Base-by-base conservation (phyloP, 116 monocot genomes). In the Papilionanthe hybrid region DNA sequence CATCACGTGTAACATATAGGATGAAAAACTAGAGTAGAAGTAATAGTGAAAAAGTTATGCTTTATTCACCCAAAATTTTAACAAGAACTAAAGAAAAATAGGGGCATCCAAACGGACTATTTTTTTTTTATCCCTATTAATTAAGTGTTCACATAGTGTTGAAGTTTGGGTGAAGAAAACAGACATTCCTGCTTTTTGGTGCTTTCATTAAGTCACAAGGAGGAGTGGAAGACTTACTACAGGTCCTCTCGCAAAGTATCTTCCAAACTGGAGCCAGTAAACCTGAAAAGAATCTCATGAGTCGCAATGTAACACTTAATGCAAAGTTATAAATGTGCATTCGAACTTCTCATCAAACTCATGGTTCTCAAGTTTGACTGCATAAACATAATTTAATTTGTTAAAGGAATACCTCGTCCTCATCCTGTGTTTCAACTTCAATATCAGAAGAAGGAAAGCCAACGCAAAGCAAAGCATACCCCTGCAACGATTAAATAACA, bases 231-330 rank as follows among this genome's bases (percentile, higher is more conserved):
- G 77, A 92, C 86, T 87, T 79, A 97, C 97, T 55, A 97, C 80
- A 47, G 97, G 97, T 42, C 97, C 94, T 85, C 92, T 83, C 32
- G 94, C 97, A 85, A 97, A 97, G 83, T 94, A 94, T 76, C 94
- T 75, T 80, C 97, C 97, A 88, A 97, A 97, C 79, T 97, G 94
- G 60, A 94, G 96, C 96, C 96, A 97, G 42, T 97, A 97, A 23
- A 97, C 97, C 97, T 97, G 78, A 23, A 84, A 67, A 75, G 11
- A 75, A 49, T 41, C 45, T 53, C 32, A 27, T 72, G 63, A 20
- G 56, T 63, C 53, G 17, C 53, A 53, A 15, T 53, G 15, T 53
- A 53, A 0, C 17, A 53, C 17, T 13, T 53, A 15, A 53, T 53
- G 53, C 53, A 15, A 17, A 15, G 53, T 53, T 53, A 53, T 53